Percentiles rank a stretch among this genome's conserved stretches.
phyloP scores from a whole-genome alignment of 1,139 yeast genomes.

The Saccharomyces hybrid region DNA sequence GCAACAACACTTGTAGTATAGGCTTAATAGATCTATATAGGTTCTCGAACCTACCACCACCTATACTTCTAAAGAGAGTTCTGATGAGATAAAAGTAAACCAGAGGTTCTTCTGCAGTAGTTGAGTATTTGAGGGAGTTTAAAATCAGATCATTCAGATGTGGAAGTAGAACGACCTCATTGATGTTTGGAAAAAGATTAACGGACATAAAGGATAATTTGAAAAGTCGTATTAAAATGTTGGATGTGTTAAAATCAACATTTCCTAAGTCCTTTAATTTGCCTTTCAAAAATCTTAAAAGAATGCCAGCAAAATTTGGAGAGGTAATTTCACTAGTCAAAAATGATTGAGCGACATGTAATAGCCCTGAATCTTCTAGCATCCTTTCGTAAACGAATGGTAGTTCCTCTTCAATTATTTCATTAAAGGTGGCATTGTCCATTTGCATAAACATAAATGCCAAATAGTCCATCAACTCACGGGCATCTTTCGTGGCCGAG shows the following conservation, averaged over 20 bases:
- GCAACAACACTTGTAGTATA: slow-evolving; percentile 73
- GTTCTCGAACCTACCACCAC: slow-evolving; percentile 92
- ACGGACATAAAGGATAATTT: slow-evolving; percentile 95
- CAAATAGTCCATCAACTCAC: slow-evolving; percentile 90
- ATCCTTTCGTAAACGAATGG: slow-evolving; percentile 72
- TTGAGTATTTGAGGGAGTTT: slow-evolving; percentile 69
- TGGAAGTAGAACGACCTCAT: slow-evolving; percentile 81
- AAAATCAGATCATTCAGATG: slow-evolving; percentile 77
- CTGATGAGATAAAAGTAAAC: slow-evolving; percentile 83
- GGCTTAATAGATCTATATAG: slow-evolving; percentile 91
- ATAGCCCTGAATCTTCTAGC: slow-evolving; percentile 74
- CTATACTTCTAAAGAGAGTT: slow-evolving; percentile 85
- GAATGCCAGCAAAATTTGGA: slow-evolving; percentile 83
- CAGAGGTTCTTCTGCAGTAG: slow-evolving; percentile 86
- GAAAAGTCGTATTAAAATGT: slow-evolving; percentile 75
- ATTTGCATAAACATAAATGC: slow-evolving; percentile 90
- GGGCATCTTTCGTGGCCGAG: slow-evolving; percentile 84
- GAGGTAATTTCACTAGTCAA: slow-evolving; percentile 90
- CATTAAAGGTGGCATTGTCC: slow-evolving; percentile 94
- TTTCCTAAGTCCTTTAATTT: slow-evolving; percentile 75
- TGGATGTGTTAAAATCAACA: slow-evolving; percentile 69
- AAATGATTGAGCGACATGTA: slow-evolving; percentile 90
- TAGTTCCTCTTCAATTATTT: slow-evolving; percentile 75
- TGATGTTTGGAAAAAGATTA: slow-evolving; percentile 76
- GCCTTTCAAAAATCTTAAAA: slow-evolving; percentile 66